Base-by-base conservation (phyloP, 2,329 filamentous ascomycete species). In the Fusarium sp. region DNA sequence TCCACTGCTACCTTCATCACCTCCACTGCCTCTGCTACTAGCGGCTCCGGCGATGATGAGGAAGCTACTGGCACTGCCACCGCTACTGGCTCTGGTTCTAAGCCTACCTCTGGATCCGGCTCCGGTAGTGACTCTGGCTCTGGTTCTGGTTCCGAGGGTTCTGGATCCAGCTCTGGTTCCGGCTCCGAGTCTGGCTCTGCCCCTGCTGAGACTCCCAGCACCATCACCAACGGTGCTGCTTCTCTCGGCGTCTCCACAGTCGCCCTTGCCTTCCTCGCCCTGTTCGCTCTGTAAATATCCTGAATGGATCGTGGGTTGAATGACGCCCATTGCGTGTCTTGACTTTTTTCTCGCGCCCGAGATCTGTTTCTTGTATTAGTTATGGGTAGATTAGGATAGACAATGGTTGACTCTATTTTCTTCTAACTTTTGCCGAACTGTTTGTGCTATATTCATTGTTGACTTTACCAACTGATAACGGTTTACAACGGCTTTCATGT, bases 31-130 rank as follows among this genome's bases (percentile, higher is more conserved):
- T 64, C 65, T 44, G 65, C 81, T 53, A 89, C 86, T 80, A 83
- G 89, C 79, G 83, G 89, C 57, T 85, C 82, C 75, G 89, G 87
- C 83, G 56, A 60, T 70, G 80, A 87, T 64, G 81, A 88, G 76
- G 83, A 89, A 74, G 89, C 82, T 66, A 87, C 85, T 44, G 62
- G 56, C 12, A 53, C 68, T 43, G 47, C 43, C 38, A 67, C 69
- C 56, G 63, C 64, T 33, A 72, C 61, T 33, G 60, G 37, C 28
- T 64, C 70, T 6, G 69, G 57, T 10, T 67, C 69, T 30, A 40
- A 32, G 28, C 32, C 50, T 42, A 46, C 35, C 46, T 58, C 56
- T 35, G 46, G 58, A 9, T 38, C 28, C 13, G 32, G 12, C 2
- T 62, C 58, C 13, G 21, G 19, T 2, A 54, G 47, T 19, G 59